These are phyloP conservation scores for Monosporascus sp. DNA, from an alignment of 2,329 filamentous ascomycete genomes.

Conservation along the genomic window DNA sequence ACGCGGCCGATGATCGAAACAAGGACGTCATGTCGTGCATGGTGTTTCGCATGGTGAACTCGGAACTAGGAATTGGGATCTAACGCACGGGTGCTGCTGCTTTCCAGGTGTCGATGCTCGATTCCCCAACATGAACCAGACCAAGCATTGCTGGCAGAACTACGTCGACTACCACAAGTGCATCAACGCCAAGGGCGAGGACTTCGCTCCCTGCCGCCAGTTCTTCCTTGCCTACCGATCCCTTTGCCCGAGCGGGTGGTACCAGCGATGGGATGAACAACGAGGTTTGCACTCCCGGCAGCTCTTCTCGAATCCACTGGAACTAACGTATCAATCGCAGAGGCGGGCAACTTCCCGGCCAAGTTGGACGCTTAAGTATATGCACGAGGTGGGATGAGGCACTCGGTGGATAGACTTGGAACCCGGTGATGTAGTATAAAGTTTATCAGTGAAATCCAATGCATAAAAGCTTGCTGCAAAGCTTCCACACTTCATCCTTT, in stretches of 20 bases:
- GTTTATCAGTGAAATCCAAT: constrained; percentile 15
- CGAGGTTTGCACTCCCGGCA: constrained; percentile 62
- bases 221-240: constrained; percentile 97
- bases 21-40: not conserved
- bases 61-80: not conserved
- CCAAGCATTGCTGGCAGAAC: constrained; percentile 99
- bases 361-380: constrained; percentile 53
- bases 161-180: constrained; percentile 99
- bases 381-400: constrained; percentile 2
- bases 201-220: constrained; percentile 96
- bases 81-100: constrained; percentile 13
- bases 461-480: constrained; percentile 17
- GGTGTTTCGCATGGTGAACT: not conserved
- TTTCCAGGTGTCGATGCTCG: constrained; percentile 91
- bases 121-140: constrained; percentile 97
- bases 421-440: constrained; percentile 24
- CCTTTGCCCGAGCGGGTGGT: constrained; percentile 94
- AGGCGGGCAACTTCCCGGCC: constrained; percentile 63
- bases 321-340: constrained; percentile 34
- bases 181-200: constrained; percentile 96
- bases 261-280: constrained; percentile 93
- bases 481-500: not conserved
- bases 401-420: constrained; percentile 8
- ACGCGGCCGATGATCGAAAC: constrained; percentile 11
- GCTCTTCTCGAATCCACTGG: constrained; percentile 2